Conservation (phyloP, 2,329 filamentous ascomycete species). For the Alternaria sp. region DNA sequence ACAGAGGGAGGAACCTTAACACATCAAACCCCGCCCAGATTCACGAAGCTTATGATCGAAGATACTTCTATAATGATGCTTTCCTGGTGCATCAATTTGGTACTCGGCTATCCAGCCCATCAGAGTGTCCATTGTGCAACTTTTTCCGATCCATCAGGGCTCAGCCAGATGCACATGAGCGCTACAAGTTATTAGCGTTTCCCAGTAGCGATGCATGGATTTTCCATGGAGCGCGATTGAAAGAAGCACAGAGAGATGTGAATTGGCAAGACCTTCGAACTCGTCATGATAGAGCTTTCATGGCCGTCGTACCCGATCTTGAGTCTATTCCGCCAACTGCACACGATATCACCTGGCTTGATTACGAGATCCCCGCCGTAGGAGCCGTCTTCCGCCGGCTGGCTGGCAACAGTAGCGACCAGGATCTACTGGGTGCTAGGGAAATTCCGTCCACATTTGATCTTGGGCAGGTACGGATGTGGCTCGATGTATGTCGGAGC, state of each 20-base stretch:
- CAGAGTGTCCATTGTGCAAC: conserved; percentile 6
- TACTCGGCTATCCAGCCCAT: neutral
- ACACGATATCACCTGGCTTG: conserved; percentile 16
- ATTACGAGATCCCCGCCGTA: conserved; percentile 14
- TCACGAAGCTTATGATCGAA: neutral
- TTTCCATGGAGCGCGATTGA: conserved; percentile 6
- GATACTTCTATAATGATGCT: conserved; percentile 7
- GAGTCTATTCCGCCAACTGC: conserved; percentile 7
- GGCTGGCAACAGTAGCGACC: neutral
- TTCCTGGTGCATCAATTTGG: conserved; percentile 10
- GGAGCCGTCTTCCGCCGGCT: conserved; percentile 14
- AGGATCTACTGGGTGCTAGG: neutral
- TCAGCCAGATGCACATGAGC: conserved; percentile 9
- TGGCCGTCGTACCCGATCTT: conserved; percentile 22
- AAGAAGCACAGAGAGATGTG: neutral
- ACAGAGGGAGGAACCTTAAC: neutral
- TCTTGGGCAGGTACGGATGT: conserved; percentile 1
- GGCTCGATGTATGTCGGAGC: conserved; percentile 11
- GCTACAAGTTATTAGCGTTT: conserved; percentile 24
- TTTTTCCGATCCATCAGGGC: conserved; percentile 15
- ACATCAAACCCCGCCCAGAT: neutral
- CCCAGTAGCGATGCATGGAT: conserved; percentile 19
- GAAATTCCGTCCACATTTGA: neutral
- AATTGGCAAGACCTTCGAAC: neutral
- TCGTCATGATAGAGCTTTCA: conserved; percentile 14